Base-by-base conservation (phyloP, 352 stramenopile species). In the Globisporangium takayamanum region DNA sequence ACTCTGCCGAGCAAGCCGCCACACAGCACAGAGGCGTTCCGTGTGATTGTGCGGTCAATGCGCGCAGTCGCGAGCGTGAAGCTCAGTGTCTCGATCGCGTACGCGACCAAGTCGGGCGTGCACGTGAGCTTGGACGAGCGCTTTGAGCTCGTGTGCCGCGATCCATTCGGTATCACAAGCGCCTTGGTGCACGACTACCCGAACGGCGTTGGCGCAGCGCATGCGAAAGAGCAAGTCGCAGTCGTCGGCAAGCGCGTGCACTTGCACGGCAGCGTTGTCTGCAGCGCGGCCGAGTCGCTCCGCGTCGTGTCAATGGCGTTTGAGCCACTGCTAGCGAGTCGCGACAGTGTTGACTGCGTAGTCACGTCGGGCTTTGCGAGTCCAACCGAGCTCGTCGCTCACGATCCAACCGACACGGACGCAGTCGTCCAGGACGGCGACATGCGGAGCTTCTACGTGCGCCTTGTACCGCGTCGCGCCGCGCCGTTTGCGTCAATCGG, bases 121-220 rank as follows among this genome's bases (percentile, higher is more conserved):
- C 61, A 74, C 45, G 79, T 90, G 18, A 74, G 69, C 28, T 63
- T 89, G 22, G 78, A 89, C 39, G 79, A 90, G 60, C 68, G 77
- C 3, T 90, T 85, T 51, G 73, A 89, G 26, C 51, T 92, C 5
- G 39, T 69, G 5, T 92, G 83, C 50, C 68, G 74, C 22, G 69
- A 89, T 52, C 78, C 83, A 45, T 89, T 92, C 56, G 49, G 51
- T 3, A 68, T 92, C 50, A 68, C 61, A 41, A 78, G 72, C 33
- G 68, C 67, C 1, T 74, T 92, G 41, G 70, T 88, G 44, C 74
- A 89, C 48, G 82, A 92, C 39, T 89, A 82, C 49, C 72, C 82
- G 7, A 81, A 77, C 26, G 70, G 76, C 18, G 62, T 71, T 15
- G 70, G 66, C 16, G 64, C 65, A 18, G 64, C 59, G 36, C 59